Evolutionary conservation across 164 flowering plant genomes (phyloP), one percentile per base, ranked within the genome.

Genomic region (Magnolia sinica): DNA sequence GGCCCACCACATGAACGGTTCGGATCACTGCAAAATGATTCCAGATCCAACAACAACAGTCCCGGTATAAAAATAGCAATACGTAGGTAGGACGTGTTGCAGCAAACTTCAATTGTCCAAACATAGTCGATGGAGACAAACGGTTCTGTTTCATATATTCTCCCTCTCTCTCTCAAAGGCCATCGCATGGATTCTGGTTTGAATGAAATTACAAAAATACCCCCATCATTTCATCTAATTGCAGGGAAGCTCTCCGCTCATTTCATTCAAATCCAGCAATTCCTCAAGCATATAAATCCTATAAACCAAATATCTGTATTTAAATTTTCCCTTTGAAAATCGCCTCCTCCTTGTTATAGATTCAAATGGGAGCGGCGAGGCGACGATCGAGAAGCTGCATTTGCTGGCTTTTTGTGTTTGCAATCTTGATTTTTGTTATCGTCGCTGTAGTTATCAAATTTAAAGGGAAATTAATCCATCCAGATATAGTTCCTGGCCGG

Each of bases 401-500:
- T 27, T 90, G 97, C 18, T 94, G 91, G 89, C 74, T 87, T 14
- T 24, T 92, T 37, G 89, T 82, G 66, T 1, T 87, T 8, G 73
- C 84, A 1, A 71, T 94, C 8, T 74, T 80, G 61, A 96, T 89
- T 18, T 58, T 86, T 8, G 82, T 87, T 29, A 89, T 75, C 9
- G 76, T 77, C n/a, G 95, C 85, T 13, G 70, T 84, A 16, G 89
- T 85, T 3, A 0, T 89, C 50, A 71, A 84, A 0, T 4, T 89
- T 7, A 81, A 76, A 75, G 78, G 83, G 78, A 89, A 76, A 73
- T 8, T 71, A 8, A 71, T 71, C 11, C 81, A 81, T 70, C 52
- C 77, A n/a, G 78, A 82, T 19, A 95, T 95, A 4, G 92, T 89
- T 23, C 95, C 98, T 0, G 97, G 95, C 0, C 90, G 94, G 52